Conservation (phyloP, 441 rosid species). For the Arabidopsis hybrid region DNA sequence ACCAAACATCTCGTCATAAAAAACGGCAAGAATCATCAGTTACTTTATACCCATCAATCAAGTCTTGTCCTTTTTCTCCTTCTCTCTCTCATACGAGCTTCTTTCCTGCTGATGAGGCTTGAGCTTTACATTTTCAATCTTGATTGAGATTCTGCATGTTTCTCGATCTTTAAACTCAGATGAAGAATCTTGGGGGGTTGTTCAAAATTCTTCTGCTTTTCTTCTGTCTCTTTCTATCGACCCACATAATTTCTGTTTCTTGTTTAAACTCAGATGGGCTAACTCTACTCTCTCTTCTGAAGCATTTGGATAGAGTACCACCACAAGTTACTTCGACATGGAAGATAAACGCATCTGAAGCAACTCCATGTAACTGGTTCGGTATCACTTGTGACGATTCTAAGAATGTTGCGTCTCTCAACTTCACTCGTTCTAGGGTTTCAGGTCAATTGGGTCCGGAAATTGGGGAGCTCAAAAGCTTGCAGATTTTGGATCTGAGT, state of each 20-base stretch:
- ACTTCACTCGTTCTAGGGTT: conserved; percentile 53
- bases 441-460: conserved; percentile 72
- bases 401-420: conserved; percentile 49
- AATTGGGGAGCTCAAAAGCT: conserved; percentile 51
- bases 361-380: conserved; percentile 72
- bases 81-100: conserved; percentile 15
- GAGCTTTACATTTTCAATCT: conserved; percentile 17
- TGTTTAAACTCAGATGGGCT: conserved; percentile 58
- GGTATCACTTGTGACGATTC: conserved; percentile 65
- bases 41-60: conserved; percentile 19
- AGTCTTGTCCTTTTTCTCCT: conserved; percentile 10
- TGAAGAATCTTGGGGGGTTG: conserved; percentile 33
- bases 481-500: conserved; percentile 60
- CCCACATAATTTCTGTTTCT: conserved; percentile 27
- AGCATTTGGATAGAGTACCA: conserved; percentile 56
- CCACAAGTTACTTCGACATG: conserved; percentile 57
- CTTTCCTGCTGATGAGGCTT: background rate
- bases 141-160: conserved; percentile 10
- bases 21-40: conserved; percentile 5
- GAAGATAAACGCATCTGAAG: conserved; percentile 56
- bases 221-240: conserved; percentile 31
- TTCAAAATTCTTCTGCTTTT: conserved; percentile 28
- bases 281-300: conserved; percentile 58
- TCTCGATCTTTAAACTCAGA: conserved; percentile 26
- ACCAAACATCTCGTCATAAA: conserved; percentile 15